These are phyloP conservation scores for Sporisorium iseilematis-ciliati DNA, from an alignment of 1,284 basidiomycete species.

Conservation along the genomic window DNA sequence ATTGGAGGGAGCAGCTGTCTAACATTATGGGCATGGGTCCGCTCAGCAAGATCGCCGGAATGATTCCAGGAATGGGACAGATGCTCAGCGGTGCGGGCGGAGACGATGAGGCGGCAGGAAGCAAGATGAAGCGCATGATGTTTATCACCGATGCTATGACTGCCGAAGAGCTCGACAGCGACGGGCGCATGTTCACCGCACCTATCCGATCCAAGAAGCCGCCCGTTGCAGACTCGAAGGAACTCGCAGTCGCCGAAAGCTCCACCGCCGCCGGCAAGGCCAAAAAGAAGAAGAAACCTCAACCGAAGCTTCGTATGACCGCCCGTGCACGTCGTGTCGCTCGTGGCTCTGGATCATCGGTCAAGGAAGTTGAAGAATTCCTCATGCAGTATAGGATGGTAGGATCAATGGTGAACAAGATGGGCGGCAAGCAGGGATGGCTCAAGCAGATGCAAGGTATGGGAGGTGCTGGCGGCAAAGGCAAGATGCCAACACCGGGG, in stretches of 20 bases:
- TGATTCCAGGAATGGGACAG: slow-evolving; percentile 96
- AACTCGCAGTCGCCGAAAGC: slow-evolving; percentile 35
- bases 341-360: slow-evolving; percentile 91
- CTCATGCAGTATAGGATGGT: slow-evolving; percentile 74
- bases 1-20: slow-evolving; percentile 96
- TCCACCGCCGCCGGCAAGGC: slow-evolving; percentile 42
- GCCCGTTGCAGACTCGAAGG: slow-evolving; percentile 25
- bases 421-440: slow-evolving; percentile 90
- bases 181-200: slow-evolving; percentile 74
- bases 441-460: slow-evolving; percentile 59
- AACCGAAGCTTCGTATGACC: slow-evolving; percentile 63
- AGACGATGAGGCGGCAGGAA: slow-evolving; percentile 89
- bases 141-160: slow-evolving; percentile 99
- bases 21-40: slow-evolving; percentile 99
- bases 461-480: slow-evolving; percentile 41
- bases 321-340: slow-evolving; percentile 80
- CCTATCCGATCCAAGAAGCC: slow-evolving; percentile 51
- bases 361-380: slow-evolving; percentile 95
- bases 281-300: slow-evolving; percentile 55
- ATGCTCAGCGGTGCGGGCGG: slow-evolving; percentile 74
- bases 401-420: slow-evolving; percentile 81
- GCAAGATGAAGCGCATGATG: slow-evolving; percentile 93
- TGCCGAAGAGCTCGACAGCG: slow-evolving; percentile 91
- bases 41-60: slow-evolving; percentile 95
- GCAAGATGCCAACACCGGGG: slow-evolving; percentile 55